Evolutionary conservation across 2,329 filamentous ascomycete genomes (phyloP), one percentile per base, ranked within the genome.

Genomic region (Stromatinia cepivora): DNA sequence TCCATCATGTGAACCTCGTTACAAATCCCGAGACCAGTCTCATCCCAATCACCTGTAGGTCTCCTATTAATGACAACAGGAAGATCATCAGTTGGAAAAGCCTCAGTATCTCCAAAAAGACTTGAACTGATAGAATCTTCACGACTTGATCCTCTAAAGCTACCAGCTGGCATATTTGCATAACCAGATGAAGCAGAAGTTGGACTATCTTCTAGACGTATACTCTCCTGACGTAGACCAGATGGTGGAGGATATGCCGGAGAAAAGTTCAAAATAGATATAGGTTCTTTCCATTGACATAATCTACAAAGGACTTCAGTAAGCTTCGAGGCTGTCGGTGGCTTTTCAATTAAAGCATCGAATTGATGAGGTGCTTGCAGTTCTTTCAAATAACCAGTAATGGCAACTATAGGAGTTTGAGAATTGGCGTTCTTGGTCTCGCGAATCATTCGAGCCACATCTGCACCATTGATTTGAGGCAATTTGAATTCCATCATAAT

Each of bases 401-500:
- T 94, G 61, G 93, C 94, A 69, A 99, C 93, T 71, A 99, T 97
- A 0, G 95, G 95, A 0, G 95, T 99, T 75, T 95, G 90, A 0
- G 92, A 91, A 78, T 99, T 99, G 70, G 92, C 88, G 79, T 97
- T 97, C 82, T 94, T 95, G 0, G 94, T 97, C 78, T 98, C 94
- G 61, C 95, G 90, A 74, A 99, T 93, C 95, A 99, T 99, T 46
- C 95, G 91, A 64, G 95, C 94, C 69, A 99, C 92, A 78, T 99
- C 95, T 17, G 93, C 92, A 34, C 95, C 95, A 75, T 93, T 98
- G 77, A 98, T 93, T 77, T 97, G 93, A 13, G 95, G 94, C 58
- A 99, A 84, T 79, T 94, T 96, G 82, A 93, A 97, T 80, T 99
- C 95, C 80, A 97, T 94, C 84, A 99, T 95, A 78, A 99, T 97